Conservation (phyloP, 2,329 filamentous ascomycete species). For the Ophiobolus disseminans region DNA sequence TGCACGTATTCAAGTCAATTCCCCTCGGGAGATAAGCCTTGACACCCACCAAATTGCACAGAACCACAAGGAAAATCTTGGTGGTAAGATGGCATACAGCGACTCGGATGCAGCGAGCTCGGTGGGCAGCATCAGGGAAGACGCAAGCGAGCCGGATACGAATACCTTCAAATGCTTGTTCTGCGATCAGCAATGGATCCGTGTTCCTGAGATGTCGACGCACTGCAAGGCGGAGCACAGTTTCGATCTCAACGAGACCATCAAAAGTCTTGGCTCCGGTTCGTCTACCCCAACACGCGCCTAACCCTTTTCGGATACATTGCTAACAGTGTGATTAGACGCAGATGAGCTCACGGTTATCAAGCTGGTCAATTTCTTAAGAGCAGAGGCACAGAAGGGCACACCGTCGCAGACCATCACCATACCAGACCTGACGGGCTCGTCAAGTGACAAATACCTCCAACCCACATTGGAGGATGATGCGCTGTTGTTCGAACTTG, state of each 20-base stretch:
- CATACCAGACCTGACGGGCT: constrained; percentile 63
- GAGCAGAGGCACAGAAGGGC: constrained; percentile 49
- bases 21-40: neutral
- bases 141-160: constrained; percentile 44
- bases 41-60: neutral
- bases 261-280: constrained; percentile 42
- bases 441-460: constrained; percentile 81
- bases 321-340: constrained; percentile 29
- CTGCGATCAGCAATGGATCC: constrained; percentile 40
- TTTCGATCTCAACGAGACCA: constrained; percentile 34
- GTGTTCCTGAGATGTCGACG: constrained; percentile 35
- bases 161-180: constrained; percentile 47
- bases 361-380: constrained; percentile 57
- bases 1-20: neutral
- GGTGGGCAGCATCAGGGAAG: constrained; percentile 43
- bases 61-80: neutral
- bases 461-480: constrained; percentile 89
- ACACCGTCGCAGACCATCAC: constrained; percentile 54
- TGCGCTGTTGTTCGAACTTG: constrained; percentile 83
- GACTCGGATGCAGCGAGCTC: constrained; percentile 44
- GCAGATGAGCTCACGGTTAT: constrained; percentile 43
- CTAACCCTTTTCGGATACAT: constrained; percentile 22
- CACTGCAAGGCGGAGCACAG: constrained; percentile 37
- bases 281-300: constrained; percentile 12
- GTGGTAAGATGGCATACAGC: constrained; percentile 35